Conservation (phyloP, 2,329 filamentous ascomycete genomes). For the Thielaviopsis populi region DNA sequence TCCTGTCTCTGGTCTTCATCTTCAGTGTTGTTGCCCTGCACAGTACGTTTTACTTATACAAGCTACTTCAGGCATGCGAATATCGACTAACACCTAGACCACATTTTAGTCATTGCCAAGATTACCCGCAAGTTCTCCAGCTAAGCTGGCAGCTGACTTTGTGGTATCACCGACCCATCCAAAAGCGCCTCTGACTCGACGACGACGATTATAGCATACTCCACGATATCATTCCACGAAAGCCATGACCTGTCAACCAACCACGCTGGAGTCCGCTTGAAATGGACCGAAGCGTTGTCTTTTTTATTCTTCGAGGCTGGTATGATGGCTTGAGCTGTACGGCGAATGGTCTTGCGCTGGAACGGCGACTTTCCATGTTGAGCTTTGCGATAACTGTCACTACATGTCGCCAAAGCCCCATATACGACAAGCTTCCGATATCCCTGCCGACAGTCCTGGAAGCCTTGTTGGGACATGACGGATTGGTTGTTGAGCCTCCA, state of each 20-base stretch:
- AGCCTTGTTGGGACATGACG: background rate
- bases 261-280: background rate
- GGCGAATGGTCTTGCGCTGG: background rate
- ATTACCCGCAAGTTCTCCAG: constrained; percentile 74
- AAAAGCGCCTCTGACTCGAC: background rate
- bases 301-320: background rate
- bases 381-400: background rate
- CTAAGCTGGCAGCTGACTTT: constrained; percentile 26
- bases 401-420: background rate
- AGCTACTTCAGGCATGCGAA: background rate
- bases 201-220: too few relatives aligned
- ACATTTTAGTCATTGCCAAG: constrained; percentile 74
- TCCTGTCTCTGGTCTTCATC: constrained; percentile 93
- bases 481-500: background rate
- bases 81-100: constrained; percentile 17
- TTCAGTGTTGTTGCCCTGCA: constrained; percentile 96
- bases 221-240: background rate
- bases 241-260: background rate
- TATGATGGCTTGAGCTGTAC: background rate
- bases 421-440: background rate
- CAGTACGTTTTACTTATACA: constrained; percentile 45
- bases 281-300: background rate
- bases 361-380: background rate
- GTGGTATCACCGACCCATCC: background rate
- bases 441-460: background rate